Evolutionary conservation across 2,329 filamentous ascomycete genomes (phyloP).

Genomic region (Paracorniculantispora psalliotae): DNA sequence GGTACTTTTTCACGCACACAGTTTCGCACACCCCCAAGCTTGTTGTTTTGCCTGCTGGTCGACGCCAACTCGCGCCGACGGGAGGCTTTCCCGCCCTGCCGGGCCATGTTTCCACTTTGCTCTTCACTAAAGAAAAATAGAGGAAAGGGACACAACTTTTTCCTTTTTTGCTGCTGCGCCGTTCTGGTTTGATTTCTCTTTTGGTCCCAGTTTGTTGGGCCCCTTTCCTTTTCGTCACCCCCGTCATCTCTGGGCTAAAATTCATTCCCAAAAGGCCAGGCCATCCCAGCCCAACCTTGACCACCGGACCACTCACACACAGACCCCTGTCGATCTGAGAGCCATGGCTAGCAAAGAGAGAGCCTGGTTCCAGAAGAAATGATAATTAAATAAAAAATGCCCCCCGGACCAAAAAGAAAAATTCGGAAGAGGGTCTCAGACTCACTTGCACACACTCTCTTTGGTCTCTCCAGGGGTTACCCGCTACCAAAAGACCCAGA

Average conservation of each 20-base stretch:
- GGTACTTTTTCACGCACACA: neutral
- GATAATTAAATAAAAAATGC: neutral
- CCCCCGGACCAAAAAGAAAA: constrained; percentile 4
- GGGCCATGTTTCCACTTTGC: constrained; percentile 10
- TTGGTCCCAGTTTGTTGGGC: neutral
- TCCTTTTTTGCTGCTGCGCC: neutral
- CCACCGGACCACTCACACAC: neutral
- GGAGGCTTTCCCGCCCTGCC: constrained; percentile 9
- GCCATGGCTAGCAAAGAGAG: neutral
- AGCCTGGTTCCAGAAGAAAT: neutral
- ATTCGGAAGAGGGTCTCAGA: constrained; percentile 2
- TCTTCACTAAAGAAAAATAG: neutral
- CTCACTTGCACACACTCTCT: neutral
- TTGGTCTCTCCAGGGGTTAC: neutral
- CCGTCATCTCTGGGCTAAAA: neutral
- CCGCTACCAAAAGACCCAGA: neutral
- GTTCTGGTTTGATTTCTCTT: neutral
- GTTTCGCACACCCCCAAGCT: neutral
- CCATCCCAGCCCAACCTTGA: constrained; percentile 1
- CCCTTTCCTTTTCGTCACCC: neutral
- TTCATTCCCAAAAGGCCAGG: neutral
- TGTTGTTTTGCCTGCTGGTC: too few species aligned
- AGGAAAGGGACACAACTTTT: neutral
- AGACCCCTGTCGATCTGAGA: constrained; percentile 14
- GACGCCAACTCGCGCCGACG: constrained; percentile 3